Evolutionary conservation across 345 rosid genomes (phyloP).

Genomic region (Salix arbutifolia): DNA sequence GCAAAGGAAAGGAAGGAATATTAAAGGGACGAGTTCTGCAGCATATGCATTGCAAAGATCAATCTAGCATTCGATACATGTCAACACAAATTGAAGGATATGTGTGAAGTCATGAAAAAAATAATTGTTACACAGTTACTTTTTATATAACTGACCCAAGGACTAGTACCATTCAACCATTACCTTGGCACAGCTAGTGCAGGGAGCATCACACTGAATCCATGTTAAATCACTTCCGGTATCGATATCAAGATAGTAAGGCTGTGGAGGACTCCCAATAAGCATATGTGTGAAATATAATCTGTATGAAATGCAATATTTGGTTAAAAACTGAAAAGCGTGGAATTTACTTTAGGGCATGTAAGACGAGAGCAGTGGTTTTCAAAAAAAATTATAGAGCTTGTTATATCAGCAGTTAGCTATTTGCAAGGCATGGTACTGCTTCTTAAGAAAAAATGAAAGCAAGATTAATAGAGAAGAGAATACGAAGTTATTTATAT

Average conservation of each 20-base stretch:
- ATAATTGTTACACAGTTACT: neutral
- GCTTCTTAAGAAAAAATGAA: no score
- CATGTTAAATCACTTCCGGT: constrained; percentile 95
- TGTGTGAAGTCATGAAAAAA: neutral
- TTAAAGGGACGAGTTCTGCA: no score
- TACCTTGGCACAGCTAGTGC: constrained; percentile 91
- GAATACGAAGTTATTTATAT: no score
- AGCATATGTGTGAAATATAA: constrained; percentile 67
- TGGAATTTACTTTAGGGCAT: neutral
- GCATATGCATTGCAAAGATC: no score
- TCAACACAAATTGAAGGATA: no score
- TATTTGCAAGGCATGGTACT: no score
- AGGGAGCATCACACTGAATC: constrained; percentile 97
- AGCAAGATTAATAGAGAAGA: no score
- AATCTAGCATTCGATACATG: no score
- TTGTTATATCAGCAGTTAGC: neutral
- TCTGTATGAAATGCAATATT: constrained; percentile 31
- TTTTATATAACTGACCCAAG: neutral
- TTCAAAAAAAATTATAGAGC: no score
- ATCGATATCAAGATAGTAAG: constrained; percentile 77
- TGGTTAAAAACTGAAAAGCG: neutral
- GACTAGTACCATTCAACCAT: neutral
- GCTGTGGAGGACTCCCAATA: constrained; percentile 64
- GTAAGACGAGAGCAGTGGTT: neutral
- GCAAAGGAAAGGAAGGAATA: no score